Conservation (phyloP, 495 filamentous ascomycete genomes). For the Chlorociboria aeruginascens region DNA sequence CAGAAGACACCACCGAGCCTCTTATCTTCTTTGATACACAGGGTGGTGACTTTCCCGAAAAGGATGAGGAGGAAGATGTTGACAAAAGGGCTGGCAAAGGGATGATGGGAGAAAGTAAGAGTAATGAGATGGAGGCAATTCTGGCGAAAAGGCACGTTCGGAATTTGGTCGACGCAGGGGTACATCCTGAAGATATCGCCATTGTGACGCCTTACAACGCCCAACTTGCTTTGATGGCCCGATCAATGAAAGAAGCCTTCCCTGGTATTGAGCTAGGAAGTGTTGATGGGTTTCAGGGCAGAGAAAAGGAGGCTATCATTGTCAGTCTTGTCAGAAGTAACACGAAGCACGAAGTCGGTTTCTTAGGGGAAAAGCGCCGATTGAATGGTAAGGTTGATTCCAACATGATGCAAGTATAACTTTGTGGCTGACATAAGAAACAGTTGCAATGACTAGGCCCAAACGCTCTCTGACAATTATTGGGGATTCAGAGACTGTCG, state of each 20-base stretch:
- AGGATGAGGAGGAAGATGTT: constrained; percentile 30
- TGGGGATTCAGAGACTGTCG: constrained; percentile 74
- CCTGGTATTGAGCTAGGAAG: constrained; percentile 83
- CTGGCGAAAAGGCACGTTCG: constrained; percentile 67
- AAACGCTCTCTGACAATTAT: constrained; percentile 83
- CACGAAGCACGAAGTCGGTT: constrained; percentile 74
- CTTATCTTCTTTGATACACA: constrained; percentile 94
- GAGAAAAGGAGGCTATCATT: constrained; percentile 93
- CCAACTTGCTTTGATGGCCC: constrained; percentile 69
- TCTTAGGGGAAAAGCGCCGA: constrained; percentile 83
- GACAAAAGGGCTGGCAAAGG: constrained; percentile 35
- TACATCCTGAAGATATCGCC: constrained; percentile 72
- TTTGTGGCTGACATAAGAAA: constrained; percentile 5
- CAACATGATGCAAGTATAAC: background rate
- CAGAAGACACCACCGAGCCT: constrained; percentile 79
- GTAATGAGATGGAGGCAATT: constrained; percentile 82
- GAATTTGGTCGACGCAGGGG: constrained; percentile 63
- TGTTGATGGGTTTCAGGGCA: constrained; percentile 93
- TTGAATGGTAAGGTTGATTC: constrained; percentile 56
- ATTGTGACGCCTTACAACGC: constrained; percentile 96
- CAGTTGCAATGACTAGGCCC: constrained; percentile 91
- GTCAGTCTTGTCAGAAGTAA: constrained; percentile 89
- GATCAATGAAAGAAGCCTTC: constrained; percentile 62
- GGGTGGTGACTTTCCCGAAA: constrained; percentile 77
- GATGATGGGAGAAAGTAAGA: constrained; percentile 75